Evolutionary conservation across 2,329 filamentous ascomycete species (phyloP).

Genomic region (Ilyonectria sp.): DNA sequence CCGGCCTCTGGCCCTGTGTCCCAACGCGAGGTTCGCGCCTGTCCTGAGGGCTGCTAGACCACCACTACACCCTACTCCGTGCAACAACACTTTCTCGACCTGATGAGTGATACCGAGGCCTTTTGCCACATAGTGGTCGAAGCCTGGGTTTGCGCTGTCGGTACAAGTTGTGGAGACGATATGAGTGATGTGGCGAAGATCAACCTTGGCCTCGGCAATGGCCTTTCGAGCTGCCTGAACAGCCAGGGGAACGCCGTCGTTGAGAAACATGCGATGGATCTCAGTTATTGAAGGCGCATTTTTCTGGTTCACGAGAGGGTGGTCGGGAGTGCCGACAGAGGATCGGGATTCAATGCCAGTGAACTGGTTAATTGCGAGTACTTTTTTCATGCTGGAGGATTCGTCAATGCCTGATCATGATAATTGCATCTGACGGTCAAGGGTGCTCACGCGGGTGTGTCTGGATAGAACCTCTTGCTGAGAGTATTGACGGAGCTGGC

Average conservation of each 20-base stretch:
- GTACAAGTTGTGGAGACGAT: conserved; percentile 79
- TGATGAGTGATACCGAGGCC: conserved; percentile 68
- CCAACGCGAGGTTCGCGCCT: conserved; percentile 76
- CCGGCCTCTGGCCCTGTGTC: conserved; percentile 70
- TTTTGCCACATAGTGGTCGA: conserved; percentile 76
- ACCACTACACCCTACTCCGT: conserved; percentile 77
- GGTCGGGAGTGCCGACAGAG: conserved; percentile 73
- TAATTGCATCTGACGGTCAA: not conserved
- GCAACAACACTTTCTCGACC: conserved; percentile 76
- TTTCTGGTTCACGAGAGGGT: conserved; percentile 72
- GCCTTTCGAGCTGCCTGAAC: conserved; percentile 69
- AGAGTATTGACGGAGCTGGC: conserved; percentile 67
- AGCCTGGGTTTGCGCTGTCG: conserved; percentile 78
- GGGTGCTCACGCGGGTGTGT: conserved; percentile 69
- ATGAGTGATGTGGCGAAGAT: conserved; percentile 72
- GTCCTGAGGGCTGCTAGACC: conserved; percentile 75
- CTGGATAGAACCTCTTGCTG: conserved; percentile 70
- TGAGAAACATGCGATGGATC: conserved; percentile 69
- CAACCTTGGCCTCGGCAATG: conserved; percentile 67
- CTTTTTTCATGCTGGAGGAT: conserved; percentile 70
- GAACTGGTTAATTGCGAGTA: conserved; percentile 74
- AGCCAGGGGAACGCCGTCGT: conserved; percentile 71
- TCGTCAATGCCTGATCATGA: conserved; percentile 13
- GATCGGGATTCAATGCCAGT: conserved; percentile 76
- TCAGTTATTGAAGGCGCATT: conserved; percentile 67